phyloP scores from a whole-genome alignment of 345 rosid genomes.

The Iberis pinnata region DNA sequence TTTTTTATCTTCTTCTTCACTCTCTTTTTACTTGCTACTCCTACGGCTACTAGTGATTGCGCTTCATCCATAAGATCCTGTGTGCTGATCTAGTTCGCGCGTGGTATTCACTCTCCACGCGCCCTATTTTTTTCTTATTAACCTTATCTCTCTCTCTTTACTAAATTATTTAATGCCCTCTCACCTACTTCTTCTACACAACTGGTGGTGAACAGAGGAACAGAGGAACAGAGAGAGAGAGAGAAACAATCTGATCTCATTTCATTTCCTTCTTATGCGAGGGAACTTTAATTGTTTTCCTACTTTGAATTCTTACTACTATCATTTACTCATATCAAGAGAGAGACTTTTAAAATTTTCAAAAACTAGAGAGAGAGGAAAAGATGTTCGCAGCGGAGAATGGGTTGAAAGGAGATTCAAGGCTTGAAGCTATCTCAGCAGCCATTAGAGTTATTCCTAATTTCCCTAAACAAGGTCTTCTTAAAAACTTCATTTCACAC shows the following conservation, averaged over 20 bases:
- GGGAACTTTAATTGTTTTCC: conserved; percentile 22
- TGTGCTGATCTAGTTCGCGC: conserved; percentile 19
- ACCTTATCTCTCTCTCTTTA: neutral
- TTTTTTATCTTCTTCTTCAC: conserved; percentile 19
- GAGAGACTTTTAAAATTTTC: neutral
- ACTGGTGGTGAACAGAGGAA: conserved; percentile 30
- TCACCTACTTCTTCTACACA: conserved; percentile 24
- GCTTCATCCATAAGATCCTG: conserved; percentile 15
- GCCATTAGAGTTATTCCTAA: conserved; percentile 34
- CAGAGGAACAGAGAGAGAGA: conserved; percentile 11
- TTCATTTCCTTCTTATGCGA: conserved; percentile 26
- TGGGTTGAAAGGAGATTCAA: conserved; percentile 36
- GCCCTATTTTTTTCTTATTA: too few species aligned
- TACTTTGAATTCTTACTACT: conserved; percentile 16
- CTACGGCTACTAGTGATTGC: conserved; percentile 3
- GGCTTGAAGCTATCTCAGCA: conserved; percentile 30
- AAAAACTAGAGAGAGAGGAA: conserved; percentile 12
- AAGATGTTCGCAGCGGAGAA: conserved; percentile 34
- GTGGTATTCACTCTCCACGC: conserved; percentile 6
- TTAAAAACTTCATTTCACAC: neutral
- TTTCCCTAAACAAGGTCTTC: conserved; percentile 31
- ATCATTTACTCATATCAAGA: conserved; percentile 21
- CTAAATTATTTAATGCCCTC: conserved; percentile 15
- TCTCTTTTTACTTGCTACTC: too few species aligned
- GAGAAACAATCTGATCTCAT: conserved; percentile 17